Evolutionary conservation across 257 asterid genomes (phyloP).

Genomic region (Solanum chmielewskii): DNA sequence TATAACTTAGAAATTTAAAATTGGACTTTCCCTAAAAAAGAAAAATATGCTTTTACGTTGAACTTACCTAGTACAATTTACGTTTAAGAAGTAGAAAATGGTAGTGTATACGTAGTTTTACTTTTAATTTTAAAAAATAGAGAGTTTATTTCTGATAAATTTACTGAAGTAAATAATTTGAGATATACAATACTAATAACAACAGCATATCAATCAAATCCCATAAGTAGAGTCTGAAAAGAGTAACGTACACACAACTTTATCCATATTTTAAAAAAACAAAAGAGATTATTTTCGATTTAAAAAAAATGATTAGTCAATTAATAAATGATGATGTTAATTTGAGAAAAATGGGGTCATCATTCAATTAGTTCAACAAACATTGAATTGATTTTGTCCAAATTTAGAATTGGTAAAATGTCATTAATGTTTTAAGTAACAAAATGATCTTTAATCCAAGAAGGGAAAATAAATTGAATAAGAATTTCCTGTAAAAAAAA

Average conservation of each 20-base stretch:
- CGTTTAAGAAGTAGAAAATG: neutral
- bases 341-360: neutral
- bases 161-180: neutral
- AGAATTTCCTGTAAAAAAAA: neutral
- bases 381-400: neutral
- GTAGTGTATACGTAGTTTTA: neutral
- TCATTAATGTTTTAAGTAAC: neutral
- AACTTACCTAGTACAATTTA: too few relatives aligned
- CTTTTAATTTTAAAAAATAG: neutral
- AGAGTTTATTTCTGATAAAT: neutral
- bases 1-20: neutral
- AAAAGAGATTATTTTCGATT: rapidly evolving
- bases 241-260: neutral
- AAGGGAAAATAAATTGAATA: neutral
- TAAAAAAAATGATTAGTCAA: neutral
- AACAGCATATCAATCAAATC: neutral
- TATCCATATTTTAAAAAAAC: neutral
- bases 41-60: neutral
- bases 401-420: neutral
- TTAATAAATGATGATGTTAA: neutral
- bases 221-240: neutral
- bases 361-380: neutral
- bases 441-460: neutral
- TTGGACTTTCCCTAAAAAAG: neutral
- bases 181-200: neutral